These are phyloP conservation scores for Rhynchosporium graminicola DNA, from an alignment of 2,329 filamentous ascomycete species.

Conservation along the genomic window DNA sequence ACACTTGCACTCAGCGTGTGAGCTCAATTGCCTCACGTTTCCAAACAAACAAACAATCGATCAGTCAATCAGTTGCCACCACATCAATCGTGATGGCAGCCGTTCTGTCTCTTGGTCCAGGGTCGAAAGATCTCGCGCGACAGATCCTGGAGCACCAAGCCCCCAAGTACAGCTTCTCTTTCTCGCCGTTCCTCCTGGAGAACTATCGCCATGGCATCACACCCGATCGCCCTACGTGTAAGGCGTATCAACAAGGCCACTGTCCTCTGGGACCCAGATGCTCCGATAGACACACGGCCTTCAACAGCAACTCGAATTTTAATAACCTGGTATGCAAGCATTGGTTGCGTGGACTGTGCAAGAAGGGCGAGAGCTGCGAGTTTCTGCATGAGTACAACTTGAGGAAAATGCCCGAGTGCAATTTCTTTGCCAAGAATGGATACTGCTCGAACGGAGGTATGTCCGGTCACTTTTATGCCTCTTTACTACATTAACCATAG, in stretches of 20 bases:
- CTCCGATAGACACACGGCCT: slow-evolving; percentile 73
- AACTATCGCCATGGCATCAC: slow-evolving; percentile 85
- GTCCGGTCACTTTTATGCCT: slow-evolving; percentile 15
- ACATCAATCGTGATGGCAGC: slow-evolving; percentile 20
- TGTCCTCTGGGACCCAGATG: slow-evolving; percentile 85
- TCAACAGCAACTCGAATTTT: slow-evolving; percentile 52
- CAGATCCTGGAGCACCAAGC: slow-evolving; percentile 59
- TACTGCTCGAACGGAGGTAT: slow-evolving; percentile 83
- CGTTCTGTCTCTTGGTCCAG: slow-evolving; percentile 33
- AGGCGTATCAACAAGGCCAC: slow-evolving; percentile 80
- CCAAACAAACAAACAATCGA: slow-evolving; percentile 2
- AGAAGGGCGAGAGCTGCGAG: slow-evolving; percentile 95
- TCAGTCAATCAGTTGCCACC: not conserved
- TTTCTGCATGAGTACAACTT: slow-evolving; percentile 99
- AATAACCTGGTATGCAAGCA: slow-evolving; percentile 96
- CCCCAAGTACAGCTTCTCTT: slow-evolving; percentile 71
- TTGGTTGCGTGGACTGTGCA: slow-evolving; percentile 95
- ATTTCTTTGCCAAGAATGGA: slow-evolving; percentile 89
- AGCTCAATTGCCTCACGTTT: not conserved
- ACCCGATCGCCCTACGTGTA: slow-evolving; percentile 77
- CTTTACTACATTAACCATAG: slow-evolving; percentile 23
- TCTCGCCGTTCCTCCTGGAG: slow-evolving; percentile 79
- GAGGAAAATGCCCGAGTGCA: slow-evolving; percentile 97
- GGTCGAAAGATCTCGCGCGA: slow-evolving; percentile 36
- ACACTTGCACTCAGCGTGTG: not conserved